Evolutionary conservation across 169 alveolate genomes (phyloP).

Genomic region (Cryptosporidium ubiquitum): DNA sequence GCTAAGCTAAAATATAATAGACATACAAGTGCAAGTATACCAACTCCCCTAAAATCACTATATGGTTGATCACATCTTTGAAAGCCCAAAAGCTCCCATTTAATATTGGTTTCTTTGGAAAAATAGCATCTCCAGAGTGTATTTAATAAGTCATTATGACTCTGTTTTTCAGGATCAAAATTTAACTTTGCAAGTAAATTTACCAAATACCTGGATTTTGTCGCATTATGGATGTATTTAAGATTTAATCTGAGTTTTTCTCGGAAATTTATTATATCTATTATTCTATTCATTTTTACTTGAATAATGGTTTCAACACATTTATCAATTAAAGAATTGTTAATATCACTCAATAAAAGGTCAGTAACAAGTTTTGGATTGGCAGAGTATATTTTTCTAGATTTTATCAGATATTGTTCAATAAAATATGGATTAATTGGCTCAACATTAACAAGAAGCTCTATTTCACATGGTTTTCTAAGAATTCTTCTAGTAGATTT

Average conservation of each 20-base stretch:
- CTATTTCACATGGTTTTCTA: constrained; percentile 56
- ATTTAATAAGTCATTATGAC: constrained; percentile 25
- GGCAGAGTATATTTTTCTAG: constrained; percentile 33
- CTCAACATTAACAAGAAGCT: constrained; percentile 31
- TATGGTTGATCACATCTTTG: constrained; percentile 81
- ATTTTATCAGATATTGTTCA: constrained; percentile 39
- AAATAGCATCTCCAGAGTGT: constrained; percentile 61
- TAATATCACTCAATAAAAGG: constrained; percentile 15
- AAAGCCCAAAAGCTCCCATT: constrained; percentile 80
- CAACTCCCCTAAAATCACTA: constrained; percentile 82
- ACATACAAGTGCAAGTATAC: constrained; percentile 79
- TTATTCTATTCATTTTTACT: constrained; percentile 37
- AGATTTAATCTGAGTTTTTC: constrained; percentile 34
- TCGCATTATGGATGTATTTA: constrained; percentile 67
- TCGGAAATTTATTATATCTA: constrained; percentile 25
- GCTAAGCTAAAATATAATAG: constrained; percentile 78
- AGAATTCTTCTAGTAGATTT: constrained; percentile 15
- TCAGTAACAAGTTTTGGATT: constrained; percentile 53
- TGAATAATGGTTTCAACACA: constrained; percentile 19
- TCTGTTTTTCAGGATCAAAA: constrained; percentile 28
- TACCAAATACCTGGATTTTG: constrained; percentile 67
- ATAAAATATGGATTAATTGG: constrained; percentile 54
- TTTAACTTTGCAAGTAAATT: constrained; percentile 66
- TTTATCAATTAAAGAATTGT: constrained; percentile 26
- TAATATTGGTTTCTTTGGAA: constrained; percentile 10